Base-by-base conservation (phyloP, 495 filamentous ascomycete species). In the Talaromyces proteolyticus region DNA sequence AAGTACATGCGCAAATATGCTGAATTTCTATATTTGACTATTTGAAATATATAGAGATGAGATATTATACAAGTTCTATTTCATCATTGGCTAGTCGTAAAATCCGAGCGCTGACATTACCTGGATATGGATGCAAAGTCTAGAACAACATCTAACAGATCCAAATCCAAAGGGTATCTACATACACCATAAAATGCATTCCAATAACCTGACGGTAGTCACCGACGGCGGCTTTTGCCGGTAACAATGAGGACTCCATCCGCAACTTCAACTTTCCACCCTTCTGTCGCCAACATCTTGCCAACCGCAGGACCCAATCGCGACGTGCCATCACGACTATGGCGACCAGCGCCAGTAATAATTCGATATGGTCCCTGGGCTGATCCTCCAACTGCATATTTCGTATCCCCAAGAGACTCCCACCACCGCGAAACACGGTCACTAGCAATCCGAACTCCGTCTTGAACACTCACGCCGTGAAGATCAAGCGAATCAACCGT, bases 241-340 rank as follows among this genome's bases (percentile, higher is more conserved):
- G 67, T 75, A 7, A 96, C 78, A 37, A 80, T 59, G 41, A 90
- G 72, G 25, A 75, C 69, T 0, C 91, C 91, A 8, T 78, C 75
- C 24, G 77, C 68, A 24, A 86, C 72, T 63, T 89, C 78, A 24
- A 94, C 72, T 53, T 79, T 86, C 93, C 93, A 98, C 0, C 89
- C 90, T 48, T 92, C 87, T 34, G 74, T 74, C 42, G 80, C 70
- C 47, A 98, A 63, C 69, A 85, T 85, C 60, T 77, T 86, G 45
- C 71, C 81, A 1, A 98, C 90, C n/a, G 88, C 86, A 26, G 87
- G 88, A 2, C 89, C 83, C 20, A 98, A 55, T 50, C 80, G 84
- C 1, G 82, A 83, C 24, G 74, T 84, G 0, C 91, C 89, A 37
- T 83, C 82, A n/a, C 78, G 77, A 44, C 82, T 90, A 60, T 98